Percentiles rank a stretch among this genome's conserved stretches.
Evolutionary conservation across 164 flowering plant genomes (phyloP).

Genomic region (Hamamelis virginiana): DNA sequence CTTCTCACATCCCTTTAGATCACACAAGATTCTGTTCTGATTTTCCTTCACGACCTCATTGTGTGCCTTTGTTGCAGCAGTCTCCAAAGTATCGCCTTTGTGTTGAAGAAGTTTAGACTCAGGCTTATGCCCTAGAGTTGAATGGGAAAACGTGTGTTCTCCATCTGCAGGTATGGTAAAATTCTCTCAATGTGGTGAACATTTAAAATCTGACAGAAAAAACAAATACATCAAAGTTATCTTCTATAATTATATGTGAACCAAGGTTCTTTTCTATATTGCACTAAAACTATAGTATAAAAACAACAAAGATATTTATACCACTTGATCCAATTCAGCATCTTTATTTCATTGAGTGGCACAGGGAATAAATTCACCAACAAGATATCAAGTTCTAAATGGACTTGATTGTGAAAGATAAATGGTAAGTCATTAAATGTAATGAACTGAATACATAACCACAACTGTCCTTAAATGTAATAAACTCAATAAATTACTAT

Average conservation of each 20-base stretch:
- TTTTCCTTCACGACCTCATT: slow-evolving; percentile 22
- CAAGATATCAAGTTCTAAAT: background rate
- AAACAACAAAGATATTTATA: background rate
- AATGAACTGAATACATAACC: background rate
- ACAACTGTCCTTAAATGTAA: background rate
- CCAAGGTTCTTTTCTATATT: too few relatives aligned
- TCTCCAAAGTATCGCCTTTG: slow-evolving; percentile 23
- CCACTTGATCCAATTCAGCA: background rate
- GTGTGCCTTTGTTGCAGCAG: slow-evolving; percentile 15
- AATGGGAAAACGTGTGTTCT: slow-evolving; percentile 17
- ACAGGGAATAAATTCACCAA: background rate
- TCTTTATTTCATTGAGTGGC: background rate
- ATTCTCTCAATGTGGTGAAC: background rate
- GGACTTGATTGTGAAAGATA: background rate
- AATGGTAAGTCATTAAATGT: background rate
- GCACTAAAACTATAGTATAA: background rate
- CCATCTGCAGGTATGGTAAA: slow-evolving; percentile 18
- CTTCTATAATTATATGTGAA: too few relatives aligned
- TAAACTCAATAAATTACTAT: background rate
- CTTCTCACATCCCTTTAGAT: slow-evolving; percentile 12
- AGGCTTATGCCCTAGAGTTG: slow-evolving; percentile 7
- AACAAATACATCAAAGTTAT: too few relatives aligned
- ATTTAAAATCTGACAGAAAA: background rate
- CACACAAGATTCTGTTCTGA: slow-evolving; percentile 18
- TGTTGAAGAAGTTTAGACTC: slow-evolving; percentile 16